A percentile compares a stretch with the other conserved stretches of the same genome.
Conservation (phyloP, 1,139 yeast species). For the Candida pseudoviswanathii region DNA sequence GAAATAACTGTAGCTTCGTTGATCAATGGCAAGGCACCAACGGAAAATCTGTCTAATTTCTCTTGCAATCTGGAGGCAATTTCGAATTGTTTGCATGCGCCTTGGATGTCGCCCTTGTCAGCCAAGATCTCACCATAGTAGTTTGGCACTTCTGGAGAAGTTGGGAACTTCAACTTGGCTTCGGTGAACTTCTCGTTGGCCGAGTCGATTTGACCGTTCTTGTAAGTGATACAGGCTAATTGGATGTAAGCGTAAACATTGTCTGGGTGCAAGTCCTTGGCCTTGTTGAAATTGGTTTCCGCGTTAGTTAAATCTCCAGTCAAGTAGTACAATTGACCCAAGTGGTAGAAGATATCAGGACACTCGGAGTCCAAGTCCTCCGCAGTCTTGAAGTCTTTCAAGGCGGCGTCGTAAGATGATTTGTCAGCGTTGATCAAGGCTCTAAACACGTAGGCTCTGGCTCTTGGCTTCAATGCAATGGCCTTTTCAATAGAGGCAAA, state of each 20-base stretch:
- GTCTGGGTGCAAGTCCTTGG: constrained; percentile 70
- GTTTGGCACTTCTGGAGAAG: constrained; percentile 90
- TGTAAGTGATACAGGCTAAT: constrained; percentile 89
- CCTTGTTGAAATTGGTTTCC: constrained; percentile 71
- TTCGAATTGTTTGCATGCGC: constrained; percentile 84
- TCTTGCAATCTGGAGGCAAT: constrained; percentile 82
- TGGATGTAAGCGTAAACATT: constrained; percentile 89
- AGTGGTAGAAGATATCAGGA: constrained; percentile 89
- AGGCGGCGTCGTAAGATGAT: constrained; percentile 62
- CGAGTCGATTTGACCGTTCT: constrained; percentile 63
- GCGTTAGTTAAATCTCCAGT: constrained; percentile 78
- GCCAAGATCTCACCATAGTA: constrained; percentile 93
- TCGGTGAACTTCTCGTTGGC: constrained; percentile 72
- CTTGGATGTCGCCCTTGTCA: constrained; percentile 72
- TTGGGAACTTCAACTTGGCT: constrained; percentile 78
- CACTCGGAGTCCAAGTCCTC: constrained; percentile 66
- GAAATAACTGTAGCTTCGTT: constrained; percentile 82
- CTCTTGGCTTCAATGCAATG: constrained; percentile 69
- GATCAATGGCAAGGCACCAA: constrained; percentile 88
- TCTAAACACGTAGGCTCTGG: constrained; percentile 80
- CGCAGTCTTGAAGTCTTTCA: constrained; percentile 74
- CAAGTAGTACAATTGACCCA: constrained; percentile 88
- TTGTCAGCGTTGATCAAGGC: constrained; percentile 86
- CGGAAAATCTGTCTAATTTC: constrained; percentile 58
- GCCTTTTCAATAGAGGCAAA: constrained; percentile 62